Evolutionary conservation across 805 yeast genomes (phyloP), one percentile per base, ranked within the genome.

Genomic region (Saturnispora serradocipensis): DNA sequence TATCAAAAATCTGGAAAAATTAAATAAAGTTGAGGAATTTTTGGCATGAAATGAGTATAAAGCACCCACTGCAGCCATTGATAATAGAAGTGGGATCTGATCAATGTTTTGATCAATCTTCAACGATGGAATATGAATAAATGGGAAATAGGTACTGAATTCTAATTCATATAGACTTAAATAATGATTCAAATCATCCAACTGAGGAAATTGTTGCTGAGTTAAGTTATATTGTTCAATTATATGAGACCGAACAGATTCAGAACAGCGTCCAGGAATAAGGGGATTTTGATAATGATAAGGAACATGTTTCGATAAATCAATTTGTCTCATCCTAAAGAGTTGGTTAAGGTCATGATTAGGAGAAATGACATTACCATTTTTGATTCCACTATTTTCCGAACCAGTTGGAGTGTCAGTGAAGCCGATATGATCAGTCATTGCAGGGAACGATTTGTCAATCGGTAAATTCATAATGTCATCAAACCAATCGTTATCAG

Each of bases 41-140:
- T 82, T 69, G 32, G 88, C 85, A 60, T 86, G 89, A 67, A 85
- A 88, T 0, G 88, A 80, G 61, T 86, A 88, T 22, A 90, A 72
- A 0, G 97, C 96, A 43, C 98, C 98, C 53, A 90, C 79, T 15
- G 96, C 84, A 1, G 93, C 85, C 78, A 89, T 85, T 2, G 95
- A 80, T 50, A 89, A 70, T 5, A 88, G 64, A 45, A 90, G 72
- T 2, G 96, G 90, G 49, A 76, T 72, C 61, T 73, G 70, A 61
- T 81, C 65, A 63, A 81, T 65, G 67, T 75, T 62, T 63, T 75
- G 68, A 72, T 69, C 70, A 27, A 63, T 74, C 46, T 70, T 67
- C 54, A 78, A 73, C 46, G 76, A 77, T 20, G 87, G 86, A 45
- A 85, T 69, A 67, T 89, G 96, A 56, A 90, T 78, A 63, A 89